A percentile compares a stretch with the other conserved stretches of the same genome.
Evolutionary conservation across 2,329 filamentous ascomycete genomes (phyloP).

Genomic region (Colletotrichum tamarilloi): DNA sequence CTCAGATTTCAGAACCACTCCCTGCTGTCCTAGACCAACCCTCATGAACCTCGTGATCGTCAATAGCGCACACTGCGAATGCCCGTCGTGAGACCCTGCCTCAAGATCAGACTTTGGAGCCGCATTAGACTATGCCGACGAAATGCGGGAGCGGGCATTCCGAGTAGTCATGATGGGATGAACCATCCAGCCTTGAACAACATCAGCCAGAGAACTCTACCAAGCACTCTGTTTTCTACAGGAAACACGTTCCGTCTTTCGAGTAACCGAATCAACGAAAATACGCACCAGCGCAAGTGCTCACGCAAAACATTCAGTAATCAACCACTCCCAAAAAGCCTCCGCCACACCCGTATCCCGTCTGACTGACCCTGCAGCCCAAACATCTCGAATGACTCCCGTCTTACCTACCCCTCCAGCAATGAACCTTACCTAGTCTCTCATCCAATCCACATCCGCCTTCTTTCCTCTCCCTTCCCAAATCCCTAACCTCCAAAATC

Average conservation of each 20-base stretch:
- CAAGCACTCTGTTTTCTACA: not conserved
- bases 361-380: slow-evolving; percentile 1
- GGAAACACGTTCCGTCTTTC: no score
- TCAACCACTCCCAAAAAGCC: not conserved
- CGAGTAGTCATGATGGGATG: not conserved
- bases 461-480: not conserved
- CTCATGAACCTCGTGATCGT: not conserved
- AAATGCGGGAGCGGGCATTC: not conserved
- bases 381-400: not conserved
- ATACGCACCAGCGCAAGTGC: no score
- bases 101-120: not conserved
- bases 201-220: slow-evolving; percentile 9
- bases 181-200: not conserved
- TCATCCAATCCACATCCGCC: not conserved
- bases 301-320: not conserved
- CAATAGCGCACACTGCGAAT: not conserved
- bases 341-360: slow-evolving; percentile 16
- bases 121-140: not conserved
- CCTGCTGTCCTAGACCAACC: not conserved
- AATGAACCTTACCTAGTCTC: not conserved
- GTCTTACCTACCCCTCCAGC: not conserved
- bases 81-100: not conserved
- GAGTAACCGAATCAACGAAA: not conserved
- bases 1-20: not conserved
- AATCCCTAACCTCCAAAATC: not conserved